Evolutionary conservation across 192 early-diverging fungal species (phyloP).

Genomic region (Neocallimastix lanati): DNA sequence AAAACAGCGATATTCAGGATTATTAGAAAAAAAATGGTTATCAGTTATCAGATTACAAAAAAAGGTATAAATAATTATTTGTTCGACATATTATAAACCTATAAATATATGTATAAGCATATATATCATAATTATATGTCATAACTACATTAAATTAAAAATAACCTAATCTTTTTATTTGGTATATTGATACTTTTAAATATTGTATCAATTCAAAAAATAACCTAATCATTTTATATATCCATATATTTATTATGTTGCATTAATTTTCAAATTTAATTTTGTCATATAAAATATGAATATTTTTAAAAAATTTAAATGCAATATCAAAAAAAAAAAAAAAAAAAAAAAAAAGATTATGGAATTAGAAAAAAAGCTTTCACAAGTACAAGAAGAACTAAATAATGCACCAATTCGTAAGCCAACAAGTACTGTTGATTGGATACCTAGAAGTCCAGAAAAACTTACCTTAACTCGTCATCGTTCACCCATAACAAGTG

Average conservation of each 20-base stretch:
- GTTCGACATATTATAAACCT: too few species aligned
- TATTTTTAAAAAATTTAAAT: neutral
- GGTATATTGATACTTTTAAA: too few species aligned
- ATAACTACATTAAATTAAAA: too few species aligned
- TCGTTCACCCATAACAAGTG: conserved; percentile 55
- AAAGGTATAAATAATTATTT: conserved; percentile 31
- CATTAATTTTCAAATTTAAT: too few species aligned
- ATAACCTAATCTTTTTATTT: too few species aligned
- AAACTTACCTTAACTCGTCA: conserved; percentile 55
- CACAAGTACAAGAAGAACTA: conserved; percentile 55
- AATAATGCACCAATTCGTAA: conserved; percentile 2
- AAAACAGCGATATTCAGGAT: conserved; percentile 56
- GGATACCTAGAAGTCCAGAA: conserved; percentile 72
- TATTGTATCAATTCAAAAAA: too few species aligned
- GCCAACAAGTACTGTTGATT: conserved; percentile 30
- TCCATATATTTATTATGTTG: too few species aligned
- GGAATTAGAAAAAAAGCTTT: conserved; percentile 70
- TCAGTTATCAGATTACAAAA: conserved; percentile 84
- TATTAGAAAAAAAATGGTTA: conserved; percentile 87
- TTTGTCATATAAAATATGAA: neutral
- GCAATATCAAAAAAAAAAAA: neutral
- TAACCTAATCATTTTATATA: too few species aligned
- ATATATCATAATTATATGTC: too few species aligned
- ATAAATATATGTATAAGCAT: too few species aligned
- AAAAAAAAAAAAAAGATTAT: conserved; percentile 41